A percentile compares a stretch with the other conserved stretches of the same genome.
phyloP scores from a whole-genome alignment of 2,329 filamentous ascomycete genomes.

The Ceratocystis eucalypticola region DNA sequence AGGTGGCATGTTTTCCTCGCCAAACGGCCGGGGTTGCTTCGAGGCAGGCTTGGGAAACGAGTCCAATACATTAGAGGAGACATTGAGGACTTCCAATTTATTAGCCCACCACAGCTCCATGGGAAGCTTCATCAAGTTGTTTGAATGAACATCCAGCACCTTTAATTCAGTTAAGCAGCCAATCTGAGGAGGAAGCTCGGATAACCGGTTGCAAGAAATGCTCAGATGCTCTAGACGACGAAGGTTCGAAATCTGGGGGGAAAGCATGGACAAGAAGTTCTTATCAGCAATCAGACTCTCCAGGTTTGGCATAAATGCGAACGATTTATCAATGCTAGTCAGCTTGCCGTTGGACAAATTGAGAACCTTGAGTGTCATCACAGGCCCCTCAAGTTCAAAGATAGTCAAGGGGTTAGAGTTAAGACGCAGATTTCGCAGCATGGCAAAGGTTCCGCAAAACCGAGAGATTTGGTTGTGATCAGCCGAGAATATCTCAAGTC shows the following conservation, averaged over 20 bases:
- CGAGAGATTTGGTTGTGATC: slow-evolving; percentile 88
- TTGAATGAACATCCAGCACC: slow-evolving; percentile 78
- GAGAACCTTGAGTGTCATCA: slow-evolving; percentile 70
- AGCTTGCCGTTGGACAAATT: slow-evolving; percentile 88
- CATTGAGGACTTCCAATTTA: slow-evolving; percentile 79
- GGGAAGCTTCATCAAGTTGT: slow-evolving; percentile 80
- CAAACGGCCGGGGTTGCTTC: slow-evolving; percentile 47
- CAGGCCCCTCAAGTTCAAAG: slow-evolving; percentile 65
- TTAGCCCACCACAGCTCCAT: slow-evolving; percentile 94
- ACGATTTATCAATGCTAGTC: slow-evolving; percentile 76
- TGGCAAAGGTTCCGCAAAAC: slow-evolving; percentile 78
- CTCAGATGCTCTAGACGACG: slow-evolving; percentile 80
- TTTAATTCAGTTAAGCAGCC: slow-evolving; percentile 75
- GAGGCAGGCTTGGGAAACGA: slow-evolving; percentile 78
- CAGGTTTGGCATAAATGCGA: slow-evolving; percentile 73
- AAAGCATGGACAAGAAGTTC: slow-evolving; percentile 89
- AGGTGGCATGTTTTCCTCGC: slow-evolving; percentile 32
- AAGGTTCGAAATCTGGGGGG: slow-evolving; percentile 70
- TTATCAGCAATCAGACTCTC: slow-evolving; percentile 82
- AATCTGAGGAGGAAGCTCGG: slow-evolving; percentile 71
- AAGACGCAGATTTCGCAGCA: slow-evolving; percentile 69
- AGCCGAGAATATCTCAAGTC: slow-evolving; percentile 73
- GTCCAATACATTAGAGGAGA: slow-evolving; percentile 86
- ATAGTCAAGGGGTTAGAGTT: slow-evolving; percentile 94
- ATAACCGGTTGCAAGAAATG: slow-evolving; percentile 81